Base-by-base conservation (phyloP, 1,284 basidiomycete genomes). In the Ustilago tritici region DNA sequence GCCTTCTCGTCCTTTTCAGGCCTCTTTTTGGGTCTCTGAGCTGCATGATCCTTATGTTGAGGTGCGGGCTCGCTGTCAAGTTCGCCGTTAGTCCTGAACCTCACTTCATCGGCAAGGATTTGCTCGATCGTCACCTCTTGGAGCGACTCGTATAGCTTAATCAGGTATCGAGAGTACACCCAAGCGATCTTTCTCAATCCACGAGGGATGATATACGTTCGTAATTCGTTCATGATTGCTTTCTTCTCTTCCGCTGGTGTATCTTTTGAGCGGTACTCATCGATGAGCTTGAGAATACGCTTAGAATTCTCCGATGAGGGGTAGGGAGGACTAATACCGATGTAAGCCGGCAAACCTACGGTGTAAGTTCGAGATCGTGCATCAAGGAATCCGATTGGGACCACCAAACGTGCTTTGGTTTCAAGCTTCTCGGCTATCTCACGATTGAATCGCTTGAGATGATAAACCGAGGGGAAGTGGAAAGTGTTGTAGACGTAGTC, bases 401-500 rank as follows among this genome's bases (percentile, higher is more conserved):
- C 17, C n/a, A 67, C 35, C 3, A 10, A 4, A 10, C 28, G 36
- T 3, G 17, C 31, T 32, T 14, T 12, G 6, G 5, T 15, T 23
- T 61, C 54, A 14, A 68, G 23, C 6, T 7, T 15, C 11, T 15
- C 15, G 34, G 53, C 60, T 23, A 72, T 8, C 5, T 66, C 57
- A 3, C 1, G n/a, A 35, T 65, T 40, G 56, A 68, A 63, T 4
- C 58, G 53, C 36, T 68, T 54, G 12, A 68, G 38, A 32, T 64
- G 70, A 7, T 12, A 19, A 5, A 6, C 9, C 1, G 65, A 34
- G 23, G 61, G 40, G 11, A 72, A 49, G 34, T 34, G 40, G 65
- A 68, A 73, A 19, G 58, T 58, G 55, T 64, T 64, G 62, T 73
- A 73, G 17, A 68, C 19, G 43, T 65, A 73, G 5, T 68, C 54